phyloP scores from a whole-genome alignment of 2,329 filamentous ascomycete species.

The Exophiala oligosperma region DNA sequence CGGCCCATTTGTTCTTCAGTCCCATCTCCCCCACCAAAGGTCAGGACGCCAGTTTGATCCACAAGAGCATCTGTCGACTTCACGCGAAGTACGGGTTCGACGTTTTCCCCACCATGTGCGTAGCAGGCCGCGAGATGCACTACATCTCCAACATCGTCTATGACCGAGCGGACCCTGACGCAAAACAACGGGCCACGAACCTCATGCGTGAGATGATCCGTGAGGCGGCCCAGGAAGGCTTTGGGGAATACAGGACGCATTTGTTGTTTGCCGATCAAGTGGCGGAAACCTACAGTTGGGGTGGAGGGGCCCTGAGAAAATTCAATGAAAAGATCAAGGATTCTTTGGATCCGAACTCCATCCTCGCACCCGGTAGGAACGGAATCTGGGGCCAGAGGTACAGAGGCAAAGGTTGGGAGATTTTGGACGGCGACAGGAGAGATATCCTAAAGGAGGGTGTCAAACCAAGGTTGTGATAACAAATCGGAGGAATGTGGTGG shows the following conservation, averaged over 20 bases:
- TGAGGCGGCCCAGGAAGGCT: slow-evolving; percentile 44
- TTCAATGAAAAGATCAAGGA: slow-evolving; percentile 50
- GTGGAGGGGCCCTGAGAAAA: slow-evolving; percentile 41
- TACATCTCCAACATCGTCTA: slow-evolving; percentile 38
- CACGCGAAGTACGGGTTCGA: slow-evolving; percentile 27
- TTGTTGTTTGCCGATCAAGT: slow-evolving; percentile 49
- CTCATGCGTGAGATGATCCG: slow-evolving; percentile 37
- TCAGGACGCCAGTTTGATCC: slow-evolving; percentile 33
- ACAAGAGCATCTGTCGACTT: slow-evolving; percentile 30
- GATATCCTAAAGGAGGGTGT: slow-evolving; percentile 21
- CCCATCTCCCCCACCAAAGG: slow-evolving; percentile 38
- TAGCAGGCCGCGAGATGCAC: slow-evolving; percentile 35
- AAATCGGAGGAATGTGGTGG: too few relatives aligned
- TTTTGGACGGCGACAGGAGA: slow-evolving; percentile 20
- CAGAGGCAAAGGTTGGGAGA: slow-evolving; percentile 23
- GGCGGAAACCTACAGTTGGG: slow-evolving; percentile 45
- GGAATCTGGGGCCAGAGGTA: slow-evolving; percentile 41
- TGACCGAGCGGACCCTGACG: slow-evolving; percentile 30
- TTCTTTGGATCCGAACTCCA: slow-evolving; percentile 50
- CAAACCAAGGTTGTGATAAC: slow-evolving; percentile 12
- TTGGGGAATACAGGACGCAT: slow-evolving; percentile 50
- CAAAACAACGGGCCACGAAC: slow-evolving; percentile 31
- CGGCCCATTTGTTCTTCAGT: slow-evolving; percentile 36
- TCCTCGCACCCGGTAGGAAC: slow-evolving; percentile 48
- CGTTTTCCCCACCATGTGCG: slow-evolving; percentile 29